A percentile compares a stretch with the other conserved stretches of the same genome.
Conservation (phyloP, 371 early-diverging fungal genomes). For the Mucor saturninus region DNA sequence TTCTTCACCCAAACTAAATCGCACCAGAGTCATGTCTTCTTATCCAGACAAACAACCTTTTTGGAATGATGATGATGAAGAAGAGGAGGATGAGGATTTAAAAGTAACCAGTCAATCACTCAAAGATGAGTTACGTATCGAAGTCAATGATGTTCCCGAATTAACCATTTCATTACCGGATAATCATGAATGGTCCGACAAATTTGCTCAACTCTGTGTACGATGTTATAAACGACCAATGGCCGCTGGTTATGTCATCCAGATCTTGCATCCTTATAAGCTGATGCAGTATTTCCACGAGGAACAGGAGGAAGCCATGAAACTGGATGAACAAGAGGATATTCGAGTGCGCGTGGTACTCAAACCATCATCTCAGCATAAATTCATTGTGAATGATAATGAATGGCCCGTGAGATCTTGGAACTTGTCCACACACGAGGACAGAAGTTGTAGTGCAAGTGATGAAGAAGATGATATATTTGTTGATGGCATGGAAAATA, state of each 20-base stretch:
- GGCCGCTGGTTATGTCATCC: slow-evolving; percentile 20
- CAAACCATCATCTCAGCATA: neutral
- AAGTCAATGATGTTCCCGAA: slow-evolving; percentile 6
- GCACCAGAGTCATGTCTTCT: slow-evolving; percentile 11
- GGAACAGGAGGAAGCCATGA: slow-evolving; percentile 3
- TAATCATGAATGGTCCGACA: slow-evolving; percentile 26
- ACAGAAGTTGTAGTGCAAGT: slow-evolving; percentile 8
- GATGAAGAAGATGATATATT: slow-evolving; percentile 44
- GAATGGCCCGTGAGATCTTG: slow-evolving; percentile 40
- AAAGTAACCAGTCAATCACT: neutral
- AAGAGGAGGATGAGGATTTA: neutral
- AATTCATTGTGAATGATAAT: slow-evolving; percentile 35
- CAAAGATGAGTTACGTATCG: slow-evolving; percentile 13
- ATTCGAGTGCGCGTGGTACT: neutral
- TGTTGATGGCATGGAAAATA: slow-evolving; percentile 41
- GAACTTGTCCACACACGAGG: neutral
- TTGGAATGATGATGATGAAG: neutral
- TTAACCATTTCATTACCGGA: slow-evolving; percentile 9
- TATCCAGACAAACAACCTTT: slow-evolving; percentile 17
- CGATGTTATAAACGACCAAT: slow-evolving; percentile 28
- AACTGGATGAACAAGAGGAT: slow-evolving; percentile 9
- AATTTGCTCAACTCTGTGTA: slow-evolving; percentile 42
- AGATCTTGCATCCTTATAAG: slow-evolving; percentile 33
- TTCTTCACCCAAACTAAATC: slow-evolving; percentile 19
- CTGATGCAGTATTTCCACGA: slow-evolving; percentile 29